A percentile compares a stretch with the other conserved stretches of the same genome.
Conservation (phyloP, 306 rosid genomes). For the Lupinus albus region DNA sequence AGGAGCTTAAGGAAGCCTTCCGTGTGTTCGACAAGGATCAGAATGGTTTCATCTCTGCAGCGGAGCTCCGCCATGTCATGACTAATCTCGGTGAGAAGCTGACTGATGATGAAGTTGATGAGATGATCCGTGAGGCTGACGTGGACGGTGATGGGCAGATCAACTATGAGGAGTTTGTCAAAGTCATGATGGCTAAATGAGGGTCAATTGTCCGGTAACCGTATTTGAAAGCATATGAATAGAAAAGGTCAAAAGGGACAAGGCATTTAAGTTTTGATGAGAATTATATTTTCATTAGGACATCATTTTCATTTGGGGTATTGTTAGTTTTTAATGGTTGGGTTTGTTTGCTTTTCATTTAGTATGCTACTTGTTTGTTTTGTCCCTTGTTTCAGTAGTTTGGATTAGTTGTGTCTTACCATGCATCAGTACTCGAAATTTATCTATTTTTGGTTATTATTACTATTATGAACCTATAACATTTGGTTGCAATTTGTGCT, state of each 20-base stretch:
- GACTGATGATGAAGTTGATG: slow-evolving; percentile 80
- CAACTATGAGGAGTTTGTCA: slow-evolving; percentile 83
- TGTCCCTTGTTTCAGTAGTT: slow-evolving; percentile 56
- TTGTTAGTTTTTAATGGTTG: slow-evolving; percentile 60
- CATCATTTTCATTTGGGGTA: slow-evolving; percentile 60
- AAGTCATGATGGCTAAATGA: slow-evolving; percentile 90
- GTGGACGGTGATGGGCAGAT: slow-evolving; percentile 83
- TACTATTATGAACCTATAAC: slow-evolving; percentile 47
- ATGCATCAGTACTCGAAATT: slow-evolving; percentile 47
- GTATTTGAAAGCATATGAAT: slow-evolving; percentile 46
- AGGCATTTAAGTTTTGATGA: slow-evolving; percentile 60
- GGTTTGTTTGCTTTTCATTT: slow-evolving; percentile 54
- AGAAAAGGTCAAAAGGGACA: slow-evolving; percentile 57
- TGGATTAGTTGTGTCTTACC: slow-evolving; percentile 52
- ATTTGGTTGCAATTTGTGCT: slow-evolving; percentile 55
- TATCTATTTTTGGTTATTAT: slow-evolving; percentile 35
- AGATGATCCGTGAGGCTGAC: slow-evolving; percentile 89
- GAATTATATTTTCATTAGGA: slow-evolving; percentile 60
- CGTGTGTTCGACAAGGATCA: slow-evolving; percentile 86
- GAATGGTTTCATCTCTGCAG: slow-evolving; percentile 88
- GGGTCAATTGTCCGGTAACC: slow-evolving; percentile 39
- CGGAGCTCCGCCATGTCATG: slow-evolving; percentile 89
- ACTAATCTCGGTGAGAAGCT: slow-evolving; percentile 87
- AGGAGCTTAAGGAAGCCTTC: slow-evolving; percentile 88
- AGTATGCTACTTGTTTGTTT: slow-evolving; percentile 56